Evolutionary conservation across 495 filamentous ascomycete genomes (phyloP), one percentile per base, ranked within the genome.

Genomic region (Trichoderma asperelloides): DNA sequence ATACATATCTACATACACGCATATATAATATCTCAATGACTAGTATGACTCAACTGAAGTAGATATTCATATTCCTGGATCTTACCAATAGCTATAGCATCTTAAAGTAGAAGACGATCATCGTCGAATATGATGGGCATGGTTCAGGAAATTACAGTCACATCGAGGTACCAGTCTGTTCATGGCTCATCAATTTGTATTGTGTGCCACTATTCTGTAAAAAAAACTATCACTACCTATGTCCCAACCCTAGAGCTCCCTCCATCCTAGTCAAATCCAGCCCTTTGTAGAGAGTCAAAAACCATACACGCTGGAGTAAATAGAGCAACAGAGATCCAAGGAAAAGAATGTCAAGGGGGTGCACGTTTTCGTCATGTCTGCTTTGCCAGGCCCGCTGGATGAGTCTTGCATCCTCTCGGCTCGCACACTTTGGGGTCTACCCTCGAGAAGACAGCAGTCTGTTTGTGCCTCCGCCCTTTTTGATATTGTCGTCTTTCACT

Each of bases 151-250:
- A n/a, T n/a, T n/a, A n/a, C n/a, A n/a, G n/a, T 55, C 18, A 23
- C 27, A 60, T 13, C 11, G 30, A 60, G 25, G 3, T 9, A 60
- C 3, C 0, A 30, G 33, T 37, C 33, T 60, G 55, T 39, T 33
- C 23, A 16, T 40, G 62, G 62, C 33, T 7, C 30, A 64, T 39
- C 62, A 64, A 41, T 16, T 40, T 63, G 18, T 64, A 64, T 64
- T 64, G 28, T n/a, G 62, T 28, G 33, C 62, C 33, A 39, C 62
- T 64, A 40, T 64, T 64, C 62, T 64, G 21, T 40, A 28, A n/a
- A 39, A n/a, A 39, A 62, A 28, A 11, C 16, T 43, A 43, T 64
- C 28, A 40, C 62, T 43, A 39, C 27, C 33, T n/a, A 30, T 64
- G 0, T 27, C 40, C 47, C 21, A 15, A 64, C 15, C 62, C 62